Base-by-base conservation (phyloP, 352 stramenopile genomes). In the Ochromonadaceae sp. region DNA sequence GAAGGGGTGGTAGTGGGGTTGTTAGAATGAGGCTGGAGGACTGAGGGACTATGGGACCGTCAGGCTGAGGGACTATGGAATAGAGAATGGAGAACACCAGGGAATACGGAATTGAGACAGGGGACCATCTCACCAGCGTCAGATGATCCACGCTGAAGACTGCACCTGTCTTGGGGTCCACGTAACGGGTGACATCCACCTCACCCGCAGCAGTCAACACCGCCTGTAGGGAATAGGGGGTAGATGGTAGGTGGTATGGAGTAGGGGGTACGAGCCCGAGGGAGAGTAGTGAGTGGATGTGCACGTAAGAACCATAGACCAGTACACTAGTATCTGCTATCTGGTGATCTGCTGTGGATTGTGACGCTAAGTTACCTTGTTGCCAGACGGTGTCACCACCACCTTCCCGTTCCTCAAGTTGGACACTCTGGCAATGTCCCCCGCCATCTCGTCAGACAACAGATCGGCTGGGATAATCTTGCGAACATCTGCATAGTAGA, bases 121-220 rank as follows among this genome's bases (percentile, higher is more conserved):
- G n/a, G n/a, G n/a, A n/a, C 25, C 22, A 56, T 30, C 55, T 26
- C 35, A 52, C 59, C 0, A 53, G 74, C 68, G 83, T 87, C 49
- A 89, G 78, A 63, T 91, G 85, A 72, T 92, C 83, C 65, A 92
- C 87, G 26, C 76, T 78, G 36, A 90, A 74, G 50, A 88, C 73
- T 59, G 74, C 77, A 58, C 79, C 80, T 44, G 76, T 78, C 39
- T 81, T 80, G 28, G 80, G 76, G 61, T 91, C 84, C 14, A 90
- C 60, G 69, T 91, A 92, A 67, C 89, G 82, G 25, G 73, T 76
- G 14, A 73, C 60, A 59, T 91, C 82, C 47, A 92, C 74, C 61
- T 78, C 68, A 22, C 35, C 59, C 28, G 34, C 41, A 36, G 60
- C 14, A 42, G 30, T 17, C 10, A 63, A 22, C 20, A 63, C 34